phyloP scores from a whole-genome alignment of 345 rosid genomes.

The Viola odorata region DNA sequence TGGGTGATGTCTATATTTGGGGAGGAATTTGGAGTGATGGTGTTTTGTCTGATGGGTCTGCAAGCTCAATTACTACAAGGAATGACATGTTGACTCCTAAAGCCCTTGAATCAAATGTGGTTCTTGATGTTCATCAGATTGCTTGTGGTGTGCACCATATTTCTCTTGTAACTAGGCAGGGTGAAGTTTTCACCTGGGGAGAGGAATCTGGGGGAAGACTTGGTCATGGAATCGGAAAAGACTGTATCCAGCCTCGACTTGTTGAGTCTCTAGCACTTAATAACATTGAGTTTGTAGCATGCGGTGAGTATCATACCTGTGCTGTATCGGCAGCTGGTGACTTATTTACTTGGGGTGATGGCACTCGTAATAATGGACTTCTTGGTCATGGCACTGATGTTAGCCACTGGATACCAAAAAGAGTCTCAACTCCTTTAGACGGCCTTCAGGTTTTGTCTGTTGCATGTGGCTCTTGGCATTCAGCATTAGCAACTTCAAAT shows the following conservation, averaged over 20 bases:
- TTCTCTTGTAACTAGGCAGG: constrained; percentile 91
- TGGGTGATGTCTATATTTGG: constrained; percentile 95
- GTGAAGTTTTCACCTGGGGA: constrained; percentile 97
- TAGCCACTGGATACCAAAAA: constrained; percentile 92
- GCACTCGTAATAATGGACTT: constrained; percentile 66
- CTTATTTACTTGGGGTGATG: constrained; percentile 91
- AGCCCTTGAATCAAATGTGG: constrained; percentile 82
- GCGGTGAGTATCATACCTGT: constrained; percentile 84
- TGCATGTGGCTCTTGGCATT: constrained; percentile 94
- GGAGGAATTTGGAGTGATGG: constrained; percentile 90
- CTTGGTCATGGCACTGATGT: constrained; percentile 81
- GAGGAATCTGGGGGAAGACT: constrained; percentile 97
- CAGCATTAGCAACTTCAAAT: constrained; percentile 78
- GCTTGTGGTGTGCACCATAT: constrained; percentile 76
- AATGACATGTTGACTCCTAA: constrained; percentile 66
- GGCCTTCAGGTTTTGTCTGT: constrained; percentile 84
- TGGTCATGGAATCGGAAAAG: constrained; percentile 73
- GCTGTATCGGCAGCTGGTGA: constrained; percentile 80
- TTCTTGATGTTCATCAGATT: constrained; percentile 96
- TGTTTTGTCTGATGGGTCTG: constrained; percentile 42
- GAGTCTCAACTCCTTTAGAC: constrained; percentile 78
- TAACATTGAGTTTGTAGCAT: constrained; percentile 69
- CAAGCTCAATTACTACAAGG: constrained; percentile 31
- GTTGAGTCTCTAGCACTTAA: constrained; percentile 77
- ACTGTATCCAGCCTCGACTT: constrained; percentile 64